phyloP scores from a whole-genome alignment of 2,329 filamentous ascomycete species.

The Chrysoporthe deuterocubensis region DNA sequence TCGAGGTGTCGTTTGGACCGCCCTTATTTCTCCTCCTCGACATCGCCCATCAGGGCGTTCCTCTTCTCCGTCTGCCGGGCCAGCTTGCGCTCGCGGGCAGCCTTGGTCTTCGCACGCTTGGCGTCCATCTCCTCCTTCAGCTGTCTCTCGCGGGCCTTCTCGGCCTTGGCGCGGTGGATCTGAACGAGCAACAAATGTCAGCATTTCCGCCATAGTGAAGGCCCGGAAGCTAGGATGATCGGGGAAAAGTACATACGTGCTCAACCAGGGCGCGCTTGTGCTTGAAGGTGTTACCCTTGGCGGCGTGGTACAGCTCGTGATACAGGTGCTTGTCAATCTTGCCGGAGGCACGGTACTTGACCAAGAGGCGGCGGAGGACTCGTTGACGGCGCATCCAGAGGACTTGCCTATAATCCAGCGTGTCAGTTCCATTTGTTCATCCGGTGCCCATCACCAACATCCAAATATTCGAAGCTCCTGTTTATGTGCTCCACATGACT shows the following conservation, averaged over 20 bases:
- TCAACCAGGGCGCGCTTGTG: conserved; percentile 99
- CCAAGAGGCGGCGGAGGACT: conserved; percentile 97
- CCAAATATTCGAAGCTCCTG: conserved; percentile 17
- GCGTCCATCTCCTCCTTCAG: conserved; percentile 99
- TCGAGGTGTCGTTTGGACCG: conserved; percentile 10
- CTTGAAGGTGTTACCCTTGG: conserved; percentile 99
- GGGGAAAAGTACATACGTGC: conserved; percentile 76
- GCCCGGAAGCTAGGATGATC: not conserved
- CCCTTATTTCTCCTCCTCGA: conserved; percentile 53
- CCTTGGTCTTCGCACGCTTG: conserved; percentile 99
- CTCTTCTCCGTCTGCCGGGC: conserved; percentile 92
- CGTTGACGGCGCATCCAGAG: conserved; percentile 99
- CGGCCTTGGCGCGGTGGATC: conserved; percentile 99
- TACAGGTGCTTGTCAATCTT: conserved; percentile 99
- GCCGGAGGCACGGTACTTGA: conserved; percentile 99
- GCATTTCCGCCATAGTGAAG: not conserved
- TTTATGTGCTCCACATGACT: not conserved
- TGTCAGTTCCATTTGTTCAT: conserved; percentile 27
- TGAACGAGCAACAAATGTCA: conserved; percentile 44
- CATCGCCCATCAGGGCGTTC: conserved; percentile 79
- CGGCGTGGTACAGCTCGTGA: conserved; percentile 99
- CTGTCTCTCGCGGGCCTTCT: conserved; percentile 93
- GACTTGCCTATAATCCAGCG: conserved; percentile 71
- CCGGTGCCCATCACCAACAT: not conserved
- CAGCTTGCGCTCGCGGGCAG: conserved; percentile 96